phyloP scores from a whole-genome alignment of 306 rosid species.

The Cucumis hystrix region DNA sequence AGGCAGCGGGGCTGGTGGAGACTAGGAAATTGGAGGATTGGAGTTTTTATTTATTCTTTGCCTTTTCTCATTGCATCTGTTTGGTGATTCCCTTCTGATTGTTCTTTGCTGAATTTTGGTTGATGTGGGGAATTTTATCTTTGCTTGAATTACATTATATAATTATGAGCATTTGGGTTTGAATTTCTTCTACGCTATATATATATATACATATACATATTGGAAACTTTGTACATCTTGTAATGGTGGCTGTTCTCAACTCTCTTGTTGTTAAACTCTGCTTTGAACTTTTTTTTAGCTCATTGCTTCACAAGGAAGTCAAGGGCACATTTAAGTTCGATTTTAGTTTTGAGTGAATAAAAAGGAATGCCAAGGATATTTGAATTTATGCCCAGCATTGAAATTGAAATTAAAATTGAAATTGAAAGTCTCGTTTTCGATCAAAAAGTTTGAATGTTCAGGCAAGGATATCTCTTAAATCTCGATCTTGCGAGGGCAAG shows the following conservation, averaged over 20 bases:
- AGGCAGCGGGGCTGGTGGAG: background rate
- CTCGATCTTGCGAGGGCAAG: no score
- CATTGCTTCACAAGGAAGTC: background rate
- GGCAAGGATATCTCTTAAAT: no score
- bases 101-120: background rate
- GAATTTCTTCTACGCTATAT: background rate
- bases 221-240: background rate
- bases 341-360: background rate
- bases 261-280: background rate
- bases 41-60: background rate
- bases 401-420: background rate
- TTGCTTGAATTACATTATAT: background rate
- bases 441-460: no score
- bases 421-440: background rate
- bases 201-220: background rate
- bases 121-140: background rate
- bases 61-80: background rate
- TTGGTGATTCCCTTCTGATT: background rate
- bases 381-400: background rate
- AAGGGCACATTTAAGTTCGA: background rate
- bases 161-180: background rate
- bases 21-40: background rate
- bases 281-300: background rate
- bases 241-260: background rate
- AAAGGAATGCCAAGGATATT: background rate